These are phyloP conservation scores for Tephrocybe sp. DNA, from an alignment of 768 basidiomycete species.

Conservation along the genomic window DNA sequence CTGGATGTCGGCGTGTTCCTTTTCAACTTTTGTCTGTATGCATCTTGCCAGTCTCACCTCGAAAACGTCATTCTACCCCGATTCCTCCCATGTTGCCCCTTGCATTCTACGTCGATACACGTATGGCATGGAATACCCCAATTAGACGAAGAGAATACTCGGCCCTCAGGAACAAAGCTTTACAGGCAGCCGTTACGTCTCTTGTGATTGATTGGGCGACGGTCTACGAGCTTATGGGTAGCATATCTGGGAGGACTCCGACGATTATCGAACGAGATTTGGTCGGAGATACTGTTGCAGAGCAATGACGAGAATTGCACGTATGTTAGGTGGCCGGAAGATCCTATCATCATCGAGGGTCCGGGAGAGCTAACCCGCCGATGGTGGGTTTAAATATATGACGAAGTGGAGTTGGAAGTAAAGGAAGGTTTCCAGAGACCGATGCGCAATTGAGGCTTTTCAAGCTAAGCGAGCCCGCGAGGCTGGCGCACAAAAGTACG, in stretches of 20 bases:
- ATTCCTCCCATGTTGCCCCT: constrained; percentile 18
- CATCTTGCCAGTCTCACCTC: constrained; percentile 6
- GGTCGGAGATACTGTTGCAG: constrained; percentile 12
- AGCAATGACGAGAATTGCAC: constrained; percentile 11
- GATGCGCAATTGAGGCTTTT: constrained; percentile 16
- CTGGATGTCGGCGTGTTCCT: constrained; percentile 43
- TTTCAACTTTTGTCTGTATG: constrained; percentile 34
- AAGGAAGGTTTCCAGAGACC: constrained; percentile 23
- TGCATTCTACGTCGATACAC: constrained; percentile 24
- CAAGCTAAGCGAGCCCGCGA: neutral
- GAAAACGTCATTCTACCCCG: neutral
- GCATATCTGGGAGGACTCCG: constrained; percentile 24
- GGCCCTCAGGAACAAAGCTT: constrained; percentile 26
- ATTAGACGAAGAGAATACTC: constrained; percentile 23
- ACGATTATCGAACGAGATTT: constrained; percentile 22
- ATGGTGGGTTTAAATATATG: constrained; percentile 25
- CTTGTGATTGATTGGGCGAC: constrained; percentile 8
- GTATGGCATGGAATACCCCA: constrained; percentile 16
- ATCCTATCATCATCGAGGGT: constrained; percentile 23
- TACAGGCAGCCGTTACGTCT: constrained; percentile 19
- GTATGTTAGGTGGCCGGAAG: constrained; percentile 23
- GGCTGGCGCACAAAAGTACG: too few relatives aligned
- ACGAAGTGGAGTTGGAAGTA: constrained; percentile 26
- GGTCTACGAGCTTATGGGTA: constrained; percentile 29
- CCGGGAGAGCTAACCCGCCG: constrained; percentile 24